Evolutionary conservation across 805 yeast genomes (phyloP), one percentile per base, ranked within the genome.

Genomic region (Pichia occidentalis): DNA sequence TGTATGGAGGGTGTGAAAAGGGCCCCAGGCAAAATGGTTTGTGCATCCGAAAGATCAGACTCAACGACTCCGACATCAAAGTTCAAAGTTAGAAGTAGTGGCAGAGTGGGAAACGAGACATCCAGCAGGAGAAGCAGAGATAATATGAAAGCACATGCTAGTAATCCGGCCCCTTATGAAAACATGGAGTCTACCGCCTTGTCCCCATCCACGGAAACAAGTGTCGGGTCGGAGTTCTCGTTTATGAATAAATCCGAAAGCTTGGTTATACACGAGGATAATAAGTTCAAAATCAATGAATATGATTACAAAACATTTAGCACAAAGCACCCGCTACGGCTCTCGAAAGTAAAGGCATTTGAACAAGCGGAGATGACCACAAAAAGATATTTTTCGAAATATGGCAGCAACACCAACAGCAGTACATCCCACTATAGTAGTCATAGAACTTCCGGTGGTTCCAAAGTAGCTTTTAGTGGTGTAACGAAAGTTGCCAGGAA

Each of bases 321-420:
- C 38, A 50, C 62, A 1, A 50, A 39, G 2, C 61, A 59, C 34
- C 63, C 63, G 16, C 35, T 62, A 27, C 37, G 66, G 35, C 25
- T 53, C 11, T 55, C 63, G 16, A 62, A 61, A 42, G 48, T 62
- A 4, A 49, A 55, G 31, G 65, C 65, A 5, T 52, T 61, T 41
- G 66, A 62, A 39, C 64, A 61, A 35, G 57, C 62, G 5, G 67
- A 62, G 36, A 42, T 54, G 40, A 58, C 65, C 4, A 40, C 61
- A 7, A 53, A 48, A 30, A 36, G 53, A 32, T 56, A 47, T 36
- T 61, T 59, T 40, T 48, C 55, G 8, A 46, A 43, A n/a, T 39
- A 42, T 30, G 45, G 35, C 14, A 41, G 32, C 2, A 42, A 43
- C 19, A 39, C 37, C 10, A 32, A 30, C 13, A 24, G 12, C 3